Evolutionary conservation across 2,329 filamentous ascomycete genomes (phyloP), one percentile per base, ranked within the genome.

Genomic region (Chrysoporthe deuterocubensis): DNA sequence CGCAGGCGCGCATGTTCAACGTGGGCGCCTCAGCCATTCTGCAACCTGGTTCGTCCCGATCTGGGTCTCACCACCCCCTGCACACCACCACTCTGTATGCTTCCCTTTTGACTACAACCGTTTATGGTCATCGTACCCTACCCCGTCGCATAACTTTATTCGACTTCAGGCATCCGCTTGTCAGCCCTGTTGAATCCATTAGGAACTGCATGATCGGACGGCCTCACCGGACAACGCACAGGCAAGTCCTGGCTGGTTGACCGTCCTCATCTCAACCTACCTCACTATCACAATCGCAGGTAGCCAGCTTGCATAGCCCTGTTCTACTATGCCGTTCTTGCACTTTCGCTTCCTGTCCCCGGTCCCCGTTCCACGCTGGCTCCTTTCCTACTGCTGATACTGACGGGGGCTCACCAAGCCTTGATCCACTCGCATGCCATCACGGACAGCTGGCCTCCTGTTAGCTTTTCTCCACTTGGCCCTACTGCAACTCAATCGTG

Each of bases 381-480:
- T 21, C 14, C 14, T 56, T 40, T 64, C 3, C 40, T 44, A 43
- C 44, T 43, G 43, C 57, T 13, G 44, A 48, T 14, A 46, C 21
- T 26, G 34, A 63, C 9, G 14, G 21, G 48, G 40, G 42, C 62
- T 67, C 65, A 67, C 67, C 67, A 65, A 69, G 42, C 61, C 56
- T 65, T 58, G 65, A 40, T 59, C 52, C 50, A 57, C 48, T 54
- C 56, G 18, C 52, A 61, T 50, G 21, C 60, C 26, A 46, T 42
- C 46, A 48, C 58, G 44, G 52, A 26, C 57, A 62, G 8, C 48
- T 43, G 21, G 56, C 14, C 40, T 7, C 46, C 34, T 34, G 42
- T 63, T 63, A 32, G 52, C 32, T 68, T 68, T 68, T 66, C 43
- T 68, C 62, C 61, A 70, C 68, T 65, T 70, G 59, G 57, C 42